Conservation (phyloP, 164 flowering plant species). For the Annona squamosa region DNA sequence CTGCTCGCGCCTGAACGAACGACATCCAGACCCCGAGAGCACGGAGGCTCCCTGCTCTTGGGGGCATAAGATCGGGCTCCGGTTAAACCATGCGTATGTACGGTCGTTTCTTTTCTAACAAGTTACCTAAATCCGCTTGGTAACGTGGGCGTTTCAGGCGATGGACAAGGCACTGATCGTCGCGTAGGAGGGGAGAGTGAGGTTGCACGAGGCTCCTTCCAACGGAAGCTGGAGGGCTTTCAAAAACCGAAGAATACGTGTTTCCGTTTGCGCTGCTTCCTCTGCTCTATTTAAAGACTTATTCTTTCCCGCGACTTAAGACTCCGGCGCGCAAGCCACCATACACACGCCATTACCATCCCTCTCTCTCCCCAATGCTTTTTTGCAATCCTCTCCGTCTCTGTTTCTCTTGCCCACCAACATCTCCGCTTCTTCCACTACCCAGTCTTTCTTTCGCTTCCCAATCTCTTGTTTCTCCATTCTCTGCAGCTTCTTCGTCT, state of each 20-base stretch:
- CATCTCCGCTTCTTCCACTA: neutral
- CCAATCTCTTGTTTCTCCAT: neutral
- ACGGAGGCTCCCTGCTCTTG: too few species aligned
- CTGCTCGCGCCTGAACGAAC: too few species aligned
- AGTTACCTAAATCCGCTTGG: too few species aligned
- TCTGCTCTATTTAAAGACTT: neutral
- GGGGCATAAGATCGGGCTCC: too few species aligned
- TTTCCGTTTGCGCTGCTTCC: neutral
- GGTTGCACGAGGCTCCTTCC: neutral
- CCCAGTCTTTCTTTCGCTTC: too few species aligned
- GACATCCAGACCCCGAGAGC: too few species aligned
- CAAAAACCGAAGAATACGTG: neutral
- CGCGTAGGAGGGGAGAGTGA: too few species aligned
- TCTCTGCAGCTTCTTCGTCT: neutral
- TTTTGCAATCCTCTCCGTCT: neutral
- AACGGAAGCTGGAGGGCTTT: neutral
- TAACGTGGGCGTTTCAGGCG: too few species aligned
- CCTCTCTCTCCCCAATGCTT: neutral
- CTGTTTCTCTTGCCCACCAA: neutral
- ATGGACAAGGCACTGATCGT: too few species aligned
- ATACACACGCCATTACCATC: neutral
- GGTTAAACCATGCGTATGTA: too few species aligned
- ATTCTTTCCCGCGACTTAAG: neutral
- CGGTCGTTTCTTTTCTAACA: too few species aligned
- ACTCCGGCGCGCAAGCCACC: neutral